Evolutionary conservation across 2,329 filamentous ascomycete genomes (phyloP).

Genomic region (Fusarium sp.): DNA sequence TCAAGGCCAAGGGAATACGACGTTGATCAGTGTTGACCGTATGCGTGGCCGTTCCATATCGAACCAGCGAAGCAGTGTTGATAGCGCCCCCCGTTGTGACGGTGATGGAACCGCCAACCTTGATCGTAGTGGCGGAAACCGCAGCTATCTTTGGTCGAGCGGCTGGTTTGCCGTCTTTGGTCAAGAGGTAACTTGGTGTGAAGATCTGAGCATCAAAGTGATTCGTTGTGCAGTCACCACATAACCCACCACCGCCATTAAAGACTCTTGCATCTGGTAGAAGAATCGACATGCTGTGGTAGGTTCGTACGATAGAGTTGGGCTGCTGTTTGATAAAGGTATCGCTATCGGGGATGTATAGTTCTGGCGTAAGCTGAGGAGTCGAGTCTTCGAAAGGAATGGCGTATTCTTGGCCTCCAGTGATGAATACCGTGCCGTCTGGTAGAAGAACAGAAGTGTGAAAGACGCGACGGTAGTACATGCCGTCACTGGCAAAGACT

Average conservation of each 20-base stretch:
- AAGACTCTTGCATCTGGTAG: constrained; percentile 30
- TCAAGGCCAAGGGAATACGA: constrained; percentile 16
- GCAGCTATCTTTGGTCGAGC: constrained; percentile 17
- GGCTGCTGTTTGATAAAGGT: constrained; percentile 21
- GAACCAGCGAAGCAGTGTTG: constrained; percentile 9
- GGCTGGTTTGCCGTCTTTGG: constrained; percentile 18
- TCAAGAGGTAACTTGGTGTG: constrained; percentile 22
- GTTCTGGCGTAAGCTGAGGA: constrained; percentile 21
- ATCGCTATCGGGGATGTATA: constrained; percentile 9
- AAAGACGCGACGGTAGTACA: constrained; percentile 52
- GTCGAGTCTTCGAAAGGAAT: constrained; percentile 32
- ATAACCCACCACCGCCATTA: constrained; percentile 31
- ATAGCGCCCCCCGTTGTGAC: constrained; percentile 7
- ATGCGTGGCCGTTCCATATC: constrained; percentile 31
- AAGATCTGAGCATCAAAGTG: constrained; percentile 37
- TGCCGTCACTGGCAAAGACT: constrained; percentile 12
- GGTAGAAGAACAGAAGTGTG: constrained; percentile 61
- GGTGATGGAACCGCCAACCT: constrained; percentile 12
- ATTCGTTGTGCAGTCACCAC: constrained; percentile 23
- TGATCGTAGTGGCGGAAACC: background rate
- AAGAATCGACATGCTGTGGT: constrained; percentile 29
- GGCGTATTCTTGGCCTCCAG: constrained; percentile 51
- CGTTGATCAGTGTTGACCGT: constrained; percentile 35
- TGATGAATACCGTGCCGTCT: constrained; percentile 60
- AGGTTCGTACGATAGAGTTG: constrained; percentile 25